A percentile compares a stretch with the other conserved stretches of the same genome.
These are phyloP conservation scores for Diplodia mutila DNA, from an alignment of 2,329 filamentous ascomycete genomes.

Conservation along the genomic window DNA sequence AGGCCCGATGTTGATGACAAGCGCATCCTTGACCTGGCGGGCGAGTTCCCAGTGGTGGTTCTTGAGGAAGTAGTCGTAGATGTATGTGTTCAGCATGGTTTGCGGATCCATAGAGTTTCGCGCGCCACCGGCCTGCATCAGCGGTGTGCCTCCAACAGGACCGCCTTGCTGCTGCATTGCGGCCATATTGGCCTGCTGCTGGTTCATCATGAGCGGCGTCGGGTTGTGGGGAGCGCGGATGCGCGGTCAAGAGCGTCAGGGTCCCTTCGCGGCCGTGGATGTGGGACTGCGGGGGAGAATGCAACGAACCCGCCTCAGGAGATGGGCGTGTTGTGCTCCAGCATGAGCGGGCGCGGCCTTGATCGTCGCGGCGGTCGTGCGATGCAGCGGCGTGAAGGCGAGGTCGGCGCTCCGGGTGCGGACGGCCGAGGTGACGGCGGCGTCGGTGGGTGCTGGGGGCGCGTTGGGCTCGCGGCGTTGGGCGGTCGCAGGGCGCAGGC, in stretches of 20 bases:
- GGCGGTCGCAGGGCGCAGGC: constrained; percentile 21
- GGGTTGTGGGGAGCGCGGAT: constrained; percentile 9
- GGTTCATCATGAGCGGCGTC: constrained; percentile 34
- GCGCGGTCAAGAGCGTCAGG: constrained; percentile 15
- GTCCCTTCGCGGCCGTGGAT: constrained; percentile 14
- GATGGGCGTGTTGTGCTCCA: constrained; percentile 17
- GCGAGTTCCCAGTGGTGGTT: constrained; percentile 84
- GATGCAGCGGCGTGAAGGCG: constrained; percentile 20
- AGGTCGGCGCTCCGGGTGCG: constrained; percentile 24
- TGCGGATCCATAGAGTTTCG: constrained; percentile 46
- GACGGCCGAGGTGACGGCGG: constrained; percentile 15
- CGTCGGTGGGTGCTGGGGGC: background rate
- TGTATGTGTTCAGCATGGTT: constrained; percentile 78
- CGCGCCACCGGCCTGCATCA: constrained; percentile 61
- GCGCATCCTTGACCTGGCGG: constrained; percentile 65
- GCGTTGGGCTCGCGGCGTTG: background rate
- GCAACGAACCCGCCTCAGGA: constrained; percentile 24
- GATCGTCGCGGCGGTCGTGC: constrained; percentile 20
- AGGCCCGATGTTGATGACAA: constrained; percentile 48
- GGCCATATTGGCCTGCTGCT: constrained; percentile 67
- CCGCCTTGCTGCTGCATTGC: constrained; percentile 66
- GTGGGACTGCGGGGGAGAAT: constrained; percentile 7
- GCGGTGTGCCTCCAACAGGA: constrained; percentile 66
- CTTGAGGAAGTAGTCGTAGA: constrained; percentile 89
- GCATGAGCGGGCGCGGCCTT: constrained; percentile 24